Base-by-base conservation (phyloP, 805 yeast genomes). In the Middelhovenomyces tepae region DNA sequence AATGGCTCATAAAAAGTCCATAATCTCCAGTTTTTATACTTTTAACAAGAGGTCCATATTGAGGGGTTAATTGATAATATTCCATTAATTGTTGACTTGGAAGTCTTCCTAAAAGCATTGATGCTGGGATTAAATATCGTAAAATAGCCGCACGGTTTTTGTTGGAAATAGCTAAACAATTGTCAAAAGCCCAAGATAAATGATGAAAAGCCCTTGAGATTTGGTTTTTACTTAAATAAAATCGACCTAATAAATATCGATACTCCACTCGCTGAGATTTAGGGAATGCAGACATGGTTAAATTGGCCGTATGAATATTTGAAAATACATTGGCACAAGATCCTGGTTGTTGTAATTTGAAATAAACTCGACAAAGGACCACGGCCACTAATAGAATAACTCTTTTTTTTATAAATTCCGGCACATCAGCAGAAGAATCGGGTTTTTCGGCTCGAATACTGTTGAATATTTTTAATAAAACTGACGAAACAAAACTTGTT, bases 391-490 rank as follows among this genome's bases (percentile, higher is more conserved):
- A 71, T 16, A 78, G 47, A 28, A 77, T 57, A 19, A 75, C 66
- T 16, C 60, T 50, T 40, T 68, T 73, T 44, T 74, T 73, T 21
- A 43, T 30, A 33, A 44, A 36, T 23, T 20, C 21, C 8, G 28
- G 13, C 5, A 31, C 32, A 13, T 18, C 13, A n/a, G n/a, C n/a
- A n/a, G n/a, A n/a, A 5, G 29, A 26, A 35, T 50, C 59, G n/a
- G 48, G 43, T 40, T 59, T 48, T 43, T 66, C 55, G 42, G 75
- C 68, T 24, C 83, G 62, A 23, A 73, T 71, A 32, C 75, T 65
- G 46, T 78, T 78, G 58, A 78, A 77, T 18, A 75, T 54, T 44
- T 68, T 71, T 31, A 79, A 58, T 11, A 78, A 56, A 2, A 73
- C 54, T 3, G 75, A 61, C 1, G 84, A 74, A 16, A 71, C 47